These are phyloP conservation scores for Coelastrella sp. DNA, from an alignment of 139 green algal species.

Conservation along the genomic window DNA sequence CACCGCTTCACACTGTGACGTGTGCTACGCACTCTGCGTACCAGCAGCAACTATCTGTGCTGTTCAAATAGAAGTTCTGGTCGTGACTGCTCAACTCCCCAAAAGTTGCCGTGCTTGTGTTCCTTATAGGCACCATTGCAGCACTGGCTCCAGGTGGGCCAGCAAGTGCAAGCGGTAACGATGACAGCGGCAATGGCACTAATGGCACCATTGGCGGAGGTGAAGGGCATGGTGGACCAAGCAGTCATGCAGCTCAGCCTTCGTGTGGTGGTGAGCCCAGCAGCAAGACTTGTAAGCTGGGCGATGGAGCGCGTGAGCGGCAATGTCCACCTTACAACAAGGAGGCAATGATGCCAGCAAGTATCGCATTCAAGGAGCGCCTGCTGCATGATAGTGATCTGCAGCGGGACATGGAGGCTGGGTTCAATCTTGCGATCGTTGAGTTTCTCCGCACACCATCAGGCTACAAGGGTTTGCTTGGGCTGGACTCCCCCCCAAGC, in stretches of 20 bases:
- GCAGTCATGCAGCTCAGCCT: neutral
- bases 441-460: neutral
- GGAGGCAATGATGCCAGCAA: neutral
- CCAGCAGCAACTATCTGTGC: neutral
- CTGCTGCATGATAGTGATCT: too few relatives aligned
- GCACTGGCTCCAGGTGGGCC: neutral
- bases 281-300: neutral
- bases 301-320: neutral
- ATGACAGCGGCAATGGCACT: too few relatives aligned
- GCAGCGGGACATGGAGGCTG: neutral
- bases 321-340: neutral
- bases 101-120: neutral
- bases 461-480: neutral
- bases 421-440: neutral
- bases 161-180: too few relatives aligned
- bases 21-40: neutral
- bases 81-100: neutral
- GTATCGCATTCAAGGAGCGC: neutral
- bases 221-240: neutral
- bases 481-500: neutral
- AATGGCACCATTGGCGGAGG: neutral
- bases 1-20: neutral
- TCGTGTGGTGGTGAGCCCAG: neutral
- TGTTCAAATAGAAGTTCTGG: neutral
- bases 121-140: neutral